Base-by-base conservation (phyloP, 257 asterid genomes). In the Vinca minor region DNA sequence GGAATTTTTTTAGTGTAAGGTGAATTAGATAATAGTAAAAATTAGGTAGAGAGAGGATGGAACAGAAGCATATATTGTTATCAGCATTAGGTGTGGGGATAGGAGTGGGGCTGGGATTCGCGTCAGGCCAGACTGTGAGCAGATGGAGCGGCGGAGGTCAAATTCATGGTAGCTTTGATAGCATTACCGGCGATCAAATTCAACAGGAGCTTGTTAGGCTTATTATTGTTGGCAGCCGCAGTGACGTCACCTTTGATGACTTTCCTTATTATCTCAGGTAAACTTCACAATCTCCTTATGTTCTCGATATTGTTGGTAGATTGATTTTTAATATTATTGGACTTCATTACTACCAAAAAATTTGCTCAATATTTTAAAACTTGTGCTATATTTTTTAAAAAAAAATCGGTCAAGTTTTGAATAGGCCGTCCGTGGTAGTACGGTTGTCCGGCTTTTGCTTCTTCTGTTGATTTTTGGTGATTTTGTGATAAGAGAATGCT, bases 11-110 rank as follows among this genome's bases (percentile, higher is more conserved):
- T 35, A 44, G 59, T 11, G 32, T 52, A 35, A 64, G 42, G 63
- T 20, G 7, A 36, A 26, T 42, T 42, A 47, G 58, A 63, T 31
- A 34, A 44, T 34, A 17, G 32, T 1, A 9, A 23, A 21, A 32
- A n/a, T n/a, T n/a, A n/a, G n/a, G 17, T 68, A 74, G 49, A 63
- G 62, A 61, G 64, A 64, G 68, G 80, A 91, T 91, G 98, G 98
- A 91, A 28, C 93, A 88, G 74, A 91, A 86, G 72, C 88, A 82
- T 71, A 76, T 86, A 39, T 59, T 88, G 47, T 72, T 83, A 80
- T 91, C 98, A 48, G 98, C 95, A 77, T 77, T 91, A 83, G 70
- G 96, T 74, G 86, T 91, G 6, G 98, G 98, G 46, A 87, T 90
- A 8, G 97, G 97, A 25, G 87, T 88, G 15, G 98, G 97, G 26